Percentiles rank a stretch among this genome's conserved stretches.
These are phyloP conservation scores for Cyclotella choctawhatcheeana DNA, from an alignment of 108 stramenopile species.

Conservation along the genomic window DNA sequence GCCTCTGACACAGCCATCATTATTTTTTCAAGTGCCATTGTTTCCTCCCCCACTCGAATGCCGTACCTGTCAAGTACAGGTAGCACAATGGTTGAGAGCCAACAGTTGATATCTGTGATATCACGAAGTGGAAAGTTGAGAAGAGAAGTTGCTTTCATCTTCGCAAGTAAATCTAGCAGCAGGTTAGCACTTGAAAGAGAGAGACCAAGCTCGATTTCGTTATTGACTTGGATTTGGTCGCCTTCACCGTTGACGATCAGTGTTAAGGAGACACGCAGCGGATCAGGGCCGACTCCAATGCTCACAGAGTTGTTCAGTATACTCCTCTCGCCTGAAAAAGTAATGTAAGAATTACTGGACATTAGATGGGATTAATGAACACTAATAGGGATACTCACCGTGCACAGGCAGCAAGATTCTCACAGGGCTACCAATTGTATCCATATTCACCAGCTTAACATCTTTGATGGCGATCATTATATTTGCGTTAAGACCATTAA, in stretches of 20 bases:
- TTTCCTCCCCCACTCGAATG: conserved; percentile 44
- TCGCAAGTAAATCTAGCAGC: conserved; percentile 45
- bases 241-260: conserved; percentile 62
- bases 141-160: conserved; percentile 59
- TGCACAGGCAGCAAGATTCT: conserved; percentile 55
- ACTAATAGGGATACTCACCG: too few relatives aligned
- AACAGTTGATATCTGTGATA: conserved; percentile 71
- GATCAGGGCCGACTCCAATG: conserved; percentile 54
- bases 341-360: too few relatives aligned
- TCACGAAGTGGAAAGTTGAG: conserved; percentile 66
- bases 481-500: conserved; percentile 70
- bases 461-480: conserved; percentile 60
- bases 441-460: conserved; percentile 60
- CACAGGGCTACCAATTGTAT: conserved; percentile 65
- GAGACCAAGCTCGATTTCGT: conserved; percentile 53
- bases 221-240: conserved; percentile 48
- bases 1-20: conserved; percentile 51
- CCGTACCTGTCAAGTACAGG: conserved; percentile 63
- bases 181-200: conserved; percentile 43
- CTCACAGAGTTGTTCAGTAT: conserved; percentile 61
- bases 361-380: too few relatives aligned
- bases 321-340: too few relatives aligned
- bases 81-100: conserved; percentile 73
- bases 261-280: conserved; percentile 48
- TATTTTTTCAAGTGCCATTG: conserved; percentile 55